phyloP scores from a whole-genome alignment of 139 green algal genomes.

The Pseudopediastrum boryanum region DNA sequence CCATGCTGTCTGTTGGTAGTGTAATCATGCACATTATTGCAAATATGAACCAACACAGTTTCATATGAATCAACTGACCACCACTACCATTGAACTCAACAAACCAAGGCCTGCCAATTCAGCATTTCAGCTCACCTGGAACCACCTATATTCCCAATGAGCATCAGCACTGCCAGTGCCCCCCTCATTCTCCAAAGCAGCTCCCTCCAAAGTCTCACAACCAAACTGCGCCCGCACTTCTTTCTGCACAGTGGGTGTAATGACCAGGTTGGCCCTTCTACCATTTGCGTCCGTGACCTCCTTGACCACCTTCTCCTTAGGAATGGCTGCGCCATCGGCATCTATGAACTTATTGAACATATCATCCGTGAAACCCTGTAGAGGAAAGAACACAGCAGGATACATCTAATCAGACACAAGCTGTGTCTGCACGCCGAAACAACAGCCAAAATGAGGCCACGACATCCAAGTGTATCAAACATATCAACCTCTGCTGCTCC shows the following conservation, averaged over 20 bases:
- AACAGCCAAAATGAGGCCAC: too few relatives aligned
- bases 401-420: too few relatives aligned
- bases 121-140: slow-evolving; percentile 44
- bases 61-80: too few relatives aligned
- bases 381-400: too few relatives aligned
- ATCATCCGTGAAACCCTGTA: slow-evolving; percentile 52
- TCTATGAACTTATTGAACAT: slow-evolving; percentile 49
- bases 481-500: slow-evolving; percentile 1
- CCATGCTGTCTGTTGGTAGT: too few relatives aligned
- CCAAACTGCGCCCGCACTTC: slow-evolving; percentile 62
- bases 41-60: too few relatives aligned
- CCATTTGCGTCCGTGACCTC: slow-evolving; percentile 16
- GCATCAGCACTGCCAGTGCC: slow-evolving; percentile 54
- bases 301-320: slow-evolving; percentile 39
- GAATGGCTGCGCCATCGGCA: slow-evolving; percentile 37
- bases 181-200: slow-evolving; percentile 69
- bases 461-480: too few relatives aligned
- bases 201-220: slow-evolving; percentile 57
- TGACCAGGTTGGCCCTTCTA: slow-evolving; percentile 13
- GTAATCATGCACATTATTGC: too few relatives aligned
- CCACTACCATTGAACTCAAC: too few relatives aligned
- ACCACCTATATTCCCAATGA: slow-evolving; percentile 70
- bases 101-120: too few relatives aligned
- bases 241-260: slow-evolving; percentile 35
- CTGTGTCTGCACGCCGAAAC: too few relatives aligned